These are phyloP conservation scores for Senna siamea DNA, from an alignment of 306 rosid genomes.

Conservation along the genomic window DNA sequence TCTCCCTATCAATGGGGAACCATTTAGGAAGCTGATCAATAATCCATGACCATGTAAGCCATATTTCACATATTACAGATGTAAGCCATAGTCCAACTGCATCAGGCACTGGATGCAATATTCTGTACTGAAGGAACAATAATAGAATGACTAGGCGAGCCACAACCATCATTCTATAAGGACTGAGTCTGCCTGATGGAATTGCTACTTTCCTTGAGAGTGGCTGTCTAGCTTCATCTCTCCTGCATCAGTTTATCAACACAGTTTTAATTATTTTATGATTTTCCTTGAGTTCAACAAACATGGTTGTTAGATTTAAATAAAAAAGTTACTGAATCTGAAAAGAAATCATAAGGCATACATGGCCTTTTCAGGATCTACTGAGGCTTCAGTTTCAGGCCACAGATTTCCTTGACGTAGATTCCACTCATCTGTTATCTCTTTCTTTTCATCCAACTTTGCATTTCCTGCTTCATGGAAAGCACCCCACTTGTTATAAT, in stretches of 20 bases:
- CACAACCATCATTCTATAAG: slow-evolving; percentile 87
- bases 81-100: slow-evolving; percentile 89
- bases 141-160: slow-evolving; percentile 68
- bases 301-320: slow-evolving; percentile 5
- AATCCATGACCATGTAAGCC: slow-evolving; percentile 94
- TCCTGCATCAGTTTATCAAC: slow-evolving; percentile 59
- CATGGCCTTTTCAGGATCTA: slow-evolving; percentile 84
- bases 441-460: slow-evolving; percentile 68
- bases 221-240: slow-evolving; percentile 89
- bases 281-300: too few species aligned
- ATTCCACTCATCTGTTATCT: slow-evolving; percentile 85
- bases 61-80: slow-evolving; percentile 84
- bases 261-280: too few species aligned
- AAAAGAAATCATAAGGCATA: slow-evolving; percentile 41
- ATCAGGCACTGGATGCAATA: slow-evolving; percentile 83
- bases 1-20: slow-evolving; percentile 94
- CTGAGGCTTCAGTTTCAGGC: slow-evolving; percentile 68
- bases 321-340: slow-evolving; percentile 1
- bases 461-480: slow-evolving; percentile 61
- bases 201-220: slow-evolving; percentile 92
- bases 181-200: slow-evolving; percentile 87
- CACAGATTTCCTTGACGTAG: slow-evolving; percentile 77
- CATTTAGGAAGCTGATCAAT: slow-evolving; percentile 97
- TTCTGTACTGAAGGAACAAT: slow-evolving; percentile 75
- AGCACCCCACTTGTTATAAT: neutral